Percentiles rank a stretch among this genome's conserved stretches.
These are phyloP conservation scores for Talaromyces trachyspermus DNA, from an alignment of 495 filamentous ascomycete genomes.

Conservation along the genomic window DNA sequence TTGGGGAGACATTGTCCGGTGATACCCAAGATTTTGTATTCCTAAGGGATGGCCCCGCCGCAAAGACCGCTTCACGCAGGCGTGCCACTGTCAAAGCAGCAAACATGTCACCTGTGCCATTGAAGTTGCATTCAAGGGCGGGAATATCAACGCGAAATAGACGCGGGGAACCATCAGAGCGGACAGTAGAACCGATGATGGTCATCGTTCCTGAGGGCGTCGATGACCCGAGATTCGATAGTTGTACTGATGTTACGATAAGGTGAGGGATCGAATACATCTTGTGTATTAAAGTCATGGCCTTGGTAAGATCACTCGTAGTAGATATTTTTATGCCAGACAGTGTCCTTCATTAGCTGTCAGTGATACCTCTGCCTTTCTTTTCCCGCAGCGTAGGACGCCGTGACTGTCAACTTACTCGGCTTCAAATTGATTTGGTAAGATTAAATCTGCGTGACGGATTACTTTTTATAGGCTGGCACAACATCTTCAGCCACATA, in stretches of 20 bases:
- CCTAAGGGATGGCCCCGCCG: slow-evolving; percentile 33
- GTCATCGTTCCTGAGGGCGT: slow-evolving; percentile 49
- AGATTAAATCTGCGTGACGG: slow-evolving; percentile 75
- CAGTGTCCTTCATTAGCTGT: slow-evolving; percentile 50
- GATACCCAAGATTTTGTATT: slow-evolving; percentile 58
- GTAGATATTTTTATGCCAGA: slow-evolving; percentile 77
- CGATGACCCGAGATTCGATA: slow-evolving; percentile 34
- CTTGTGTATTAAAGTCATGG: slow-evolving; percentile 69
- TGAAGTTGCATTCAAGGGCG: slow-evolving; percentile 84
- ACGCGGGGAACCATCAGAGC: slow-evolving; percentile 55
- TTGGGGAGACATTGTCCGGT: slow-evolving; percentile 55
- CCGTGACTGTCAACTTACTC: slow-evolving; percentile 52
- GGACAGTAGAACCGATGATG: slow-evolving; percentile 69
- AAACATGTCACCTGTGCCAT: slow-evolving; percentile 97
- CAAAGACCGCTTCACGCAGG: slow-evolving; percentile 70
- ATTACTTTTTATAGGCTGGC: slow-evolving; percentile 80
- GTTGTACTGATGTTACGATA: slow-evolving; percentile 78
- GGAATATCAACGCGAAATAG: slow-evolving; percentile 80
- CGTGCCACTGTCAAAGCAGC: slow-evolving; percentile 82
- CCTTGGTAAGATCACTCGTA: slow-evolving; percentile 58
- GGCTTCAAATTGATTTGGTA: slow-evolving; percentile 96
- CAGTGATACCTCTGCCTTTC: too few species aligned
- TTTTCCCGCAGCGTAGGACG: background rate
- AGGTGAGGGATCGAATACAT: slow-evolving; percentile 78
- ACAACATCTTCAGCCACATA: slow-evolving; percentile 88